These are phyloP conservation scores for Cucurbita maxima DNA, from an alignment of 306 rosid species.

Conservation along the genomic window DNA sequence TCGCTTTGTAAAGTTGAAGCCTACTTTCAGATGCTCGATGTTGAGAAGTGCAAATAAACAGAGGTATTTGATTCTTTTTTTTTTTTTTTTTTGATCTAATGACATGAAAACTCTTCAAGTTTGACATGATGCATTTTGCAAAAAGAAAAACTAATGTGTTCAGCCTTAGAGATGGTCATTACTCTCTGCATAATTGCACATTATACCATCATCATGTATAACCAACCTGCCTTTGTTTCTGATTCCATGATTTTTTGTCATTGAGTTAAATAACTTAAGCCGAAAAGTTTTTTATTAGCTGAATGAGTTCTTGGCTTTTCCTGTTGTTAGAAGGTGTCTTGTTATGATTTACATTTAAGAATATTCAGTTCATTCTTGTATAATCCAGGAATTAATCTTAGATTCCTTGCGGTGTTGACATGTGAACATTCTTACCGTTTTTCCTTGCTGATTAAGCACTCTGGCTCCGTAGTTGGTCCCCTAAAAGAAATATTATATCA, in stretches of 20 bases:
- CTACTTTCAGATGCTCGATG: conserved; percentile 65
- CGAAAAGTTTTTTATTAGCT: background rate
- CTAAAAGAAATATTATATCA: background rate
- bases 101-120: background rate
- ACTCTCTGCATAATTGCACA: background rate
- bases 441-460: background rate
- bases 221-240: background rate
- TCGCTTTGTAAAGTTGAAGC: conserved; percentile 70
- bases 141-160: background rate
- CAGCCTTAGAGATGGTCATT: background rate
- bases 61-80: conserved; percentile 26
- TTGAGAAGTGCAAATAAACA: conserved; percentile 44
- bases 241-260: background rate
- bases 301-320: background rate
- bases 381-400: background rate
- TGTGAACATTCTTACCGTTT: background rate
- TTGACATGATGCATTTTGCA: background rate
- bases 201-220: background rate
- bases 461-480: background rate
- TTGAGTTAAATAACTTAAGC: background rate
- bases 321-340: background rate
- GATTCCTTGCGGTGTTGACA: background rate
- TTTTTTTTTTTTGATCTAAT: background rate
- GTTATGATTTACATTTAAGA: background rate
- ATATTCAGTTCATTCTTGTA: background rate